Base-by-base conservation (phyloP, 257 asterid genomes). In the Lycium ferocissimum region DNA sequence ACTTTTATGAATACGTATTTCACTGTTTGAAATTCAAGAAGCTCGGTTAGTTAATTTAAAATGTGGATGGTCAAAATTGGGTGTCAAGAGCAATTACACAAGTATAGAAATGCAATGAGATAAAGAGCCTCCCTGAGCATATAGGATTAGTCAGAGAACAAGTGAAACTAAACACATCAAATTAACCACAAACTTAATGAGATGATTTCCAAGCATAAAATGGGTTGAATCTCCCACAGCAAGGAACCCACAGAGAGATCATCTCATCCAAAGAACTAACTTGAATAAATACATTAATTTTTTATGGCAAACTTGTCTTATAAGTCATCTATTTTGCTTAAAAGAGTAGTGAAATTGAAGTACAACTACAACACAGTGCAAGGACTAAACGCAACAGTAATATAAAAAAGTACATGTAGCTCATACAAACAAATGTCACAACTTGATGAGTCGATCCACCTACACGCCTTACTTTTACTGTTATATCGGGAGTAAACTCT, bases 251-350 rank as follows among this genome's bases (percentile, higher is more conserved):
- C 59, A 47, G 47, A 73, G 22, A n/a, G 45, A 49, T 75, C 81
- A 49, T 75, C 62, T 49, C 62, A 75, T 26, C 40, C 61, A n/a
- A n/a, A 49, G 45, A 75, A 73, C 40, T 47, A 6, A 33, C 45
- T 65, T 67, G 45, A 76, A 76, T 51, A 76, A 76, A 76, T 76
- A 51, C 82, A 53, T 53, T 76, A 76, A 26, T 76, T 76, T 20
- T 49, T 13, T 76, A 53, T 51, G 82, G 82, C 82, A 76, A 53
- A 26, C 82, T 53, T 73, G 57, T 11, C 57, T 47, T 75, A 33
- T 20, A 49, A 47, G 81, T 43, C 61, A 75, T 20, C 33, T 18
- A 40, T 26, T 51, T 76, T 78, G 65, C 63, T 15, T 26, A 53
- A 78, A 51, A 53, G 65, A 78, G 82, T 53, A 26, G 8, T 53